phyloP scores from a whole-genome alignment of 176 grass and related monocot species.

The Elaeis guineensis region DNA sequence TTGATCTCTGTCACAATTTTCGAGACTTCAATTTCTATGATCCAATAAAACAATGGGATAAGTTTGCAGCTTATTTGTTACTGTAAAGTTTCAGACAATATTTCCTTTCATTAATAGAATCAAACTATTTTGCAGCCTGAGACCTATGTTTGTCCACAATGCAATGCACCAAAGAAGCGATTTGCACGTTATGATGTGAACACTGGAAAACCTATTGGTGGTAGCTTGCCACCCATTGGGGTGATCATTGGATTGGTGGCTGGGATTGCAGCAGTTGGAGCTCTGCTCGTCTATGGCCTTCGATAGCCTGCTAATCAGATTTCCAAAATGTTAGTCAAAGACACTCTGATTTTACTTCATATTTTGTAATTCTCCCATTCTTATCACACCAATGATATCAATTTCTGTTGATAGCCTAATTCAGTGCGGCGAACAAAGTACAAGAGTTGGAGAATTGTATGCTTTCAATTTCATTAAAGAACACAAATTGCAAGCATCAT shows the following conservation, averaged over 20 bases:
- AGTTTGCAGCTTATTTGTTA: neutral
- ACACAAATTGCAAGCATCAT: no score
- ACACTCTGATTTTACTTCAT: neutral
- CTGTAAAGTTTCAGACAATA: no score
- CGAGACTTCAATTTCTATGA: no score
- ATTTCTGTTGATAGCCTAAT: no score
- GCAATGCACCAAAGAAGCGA: constrained; percentile 96
- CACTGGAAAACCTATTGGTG: constrained; percentile 57
- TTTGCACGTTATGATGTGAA: constrained; percentile 53
- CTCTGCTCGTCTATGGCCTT: constrained; percentile 81
- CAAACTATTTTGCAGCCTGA: constrained; percentile 45
- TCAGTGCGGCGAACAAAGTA: no score
- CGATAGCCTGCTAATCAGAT: constrained; percentile 22
- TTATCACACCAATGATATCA: constrained; percentile 7
- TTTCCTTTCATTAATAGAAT: no score
- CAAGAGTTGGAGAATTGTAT: no score
- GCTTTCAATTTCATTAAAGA: no score
- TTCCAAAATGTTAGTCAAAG: neutral
- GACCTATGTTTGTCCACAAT: constrained; percentile 75
- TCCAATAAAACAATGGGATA: no score
- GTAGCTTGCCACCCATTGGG: constrained; percentile 47
- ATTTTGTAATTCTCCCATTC: neutral
- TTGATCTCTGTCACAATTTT: no score
- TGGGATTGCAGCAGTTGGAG: constrained; percentile 72
- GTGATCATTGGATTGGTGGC: constrained; percentile 65